Base-by-base conservation (phyloP, 257 asterid genomes). In the Lycium barbarum region DNA sequence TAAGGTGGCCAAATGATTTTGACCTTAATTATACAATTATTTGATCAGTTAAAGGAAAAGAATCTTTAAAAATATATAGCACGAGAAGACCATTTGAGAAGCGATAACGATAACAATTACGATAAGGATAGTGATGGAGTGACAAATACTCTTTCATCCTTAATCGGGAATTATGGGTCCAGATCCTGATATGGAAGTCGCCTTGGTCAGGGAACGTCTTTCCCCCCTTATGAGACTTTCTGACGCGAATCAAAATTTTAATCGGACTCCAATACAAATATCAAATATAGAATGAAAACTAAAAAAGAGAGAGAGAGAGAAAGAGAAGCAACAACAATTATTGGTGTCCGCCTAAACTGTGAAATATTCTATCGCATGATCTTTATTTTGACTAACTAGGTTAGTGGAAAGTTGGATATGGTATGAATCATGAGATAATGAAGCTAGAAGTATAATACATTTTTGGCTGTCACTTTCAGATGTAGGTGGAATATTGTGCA, bases 381-480 rank as follows among this genome's bases (percentile, higher is more conserved):
- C 5, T 17, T 40, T n/a, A 40, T 72, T 13, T 83, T 83, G 66
- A 47, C 82, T 55, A 83, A 54, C 79, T 71, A 11, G 17, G 26
- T 78, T 53, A 78, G 84, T 57, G 84, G 79, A 47, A 79, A 81
- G 78, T 51, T 71, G 85, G 84, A 59, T 55, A 81, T 62, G 33
- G 74, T 76, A 83, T 83, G 36, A 86, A 86, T 53, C 0, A 86
- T 78, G 22, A 78, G 45, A 53, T 53, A 9, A 14, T 53, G 26
- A 51, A 78, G 15, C 10, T 78, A 72, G 33, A 43, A n/a, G 36
- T 40, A 18, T 72, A 76, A 6, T 13, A 1, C 11, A 12, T 53
- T 35, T 38, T 79, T 70, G 79, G 88, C 20, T 84, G 85, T 89
- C 91, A n/a, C 38, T 89, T 89, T 89, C 91, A 54, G 71, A 63